Evolutionary conservation across 371 early-diverging fungal genomes (phyloP).

Genomic region (Gilbertella persicaria): DNA sequence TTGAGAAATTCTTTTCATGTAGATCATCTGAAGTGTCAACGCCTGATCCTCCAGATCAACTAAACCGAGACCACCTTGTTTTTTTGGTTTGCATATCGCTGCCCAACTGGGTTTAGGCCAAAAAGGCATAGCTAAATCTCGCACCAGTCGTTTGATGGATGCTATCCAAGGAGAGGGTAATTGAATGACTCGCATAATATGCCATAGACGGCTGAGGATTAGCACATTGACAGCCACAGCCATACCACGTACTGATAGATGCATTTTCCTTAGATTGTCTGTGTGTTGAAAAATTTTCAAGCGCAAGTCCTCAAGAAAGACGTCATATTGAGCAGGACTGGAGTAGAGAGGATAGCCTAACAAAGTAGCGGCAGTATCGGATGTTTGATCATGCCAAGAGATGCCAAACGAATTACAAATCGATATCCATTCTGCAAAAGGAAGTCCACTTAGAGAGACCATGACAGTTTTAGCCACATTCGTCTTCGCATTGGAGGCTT

Average conservation of each 20-base stretch:
- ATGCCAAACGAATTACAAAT: neutral
- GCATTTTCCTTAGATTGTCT: too few relatives aligned
- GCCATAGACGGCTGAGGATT: conserved; percentile 6
- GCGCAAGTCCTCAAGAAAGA: too few relatives aligned
- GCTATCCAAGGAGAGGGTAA: neutral
- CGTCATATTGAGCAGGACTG: too few relatives aligned
- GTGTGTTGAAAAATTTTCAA: too few relatives aligned
- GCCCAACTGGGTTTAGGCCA: neutral
- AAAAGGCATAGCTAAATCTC: neutral
- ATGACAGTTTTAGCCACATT: conserved; percentile 14
- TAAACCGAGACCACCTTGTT: neutral
- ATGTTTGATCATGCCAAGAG: neutral
- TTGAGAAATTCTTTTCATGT: neutral
- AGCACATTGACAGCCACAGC: too few relatives aligned
- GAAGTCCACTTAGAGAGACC: conserved; percentile 8
- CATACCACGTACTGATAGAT: too few relatives aligned
- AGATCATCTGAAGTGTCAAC: neutral
- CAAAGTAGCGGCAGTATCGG: neutral
- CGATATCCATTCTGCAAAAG: neutral
- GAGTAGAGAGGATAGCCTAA: conserved; percentile 18
- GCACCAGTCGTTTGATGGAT: neutral
- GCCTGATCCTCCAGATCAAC: neutral
- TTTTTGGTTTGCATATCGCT: neutral
- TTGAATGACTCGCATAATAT: conserved; percentile 1
- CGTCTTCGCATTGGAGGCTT: conserved; percentile 16